Conservation (phyloP, 768 basidiomycete genomes). For the Chalciporus chontae region DNA sequence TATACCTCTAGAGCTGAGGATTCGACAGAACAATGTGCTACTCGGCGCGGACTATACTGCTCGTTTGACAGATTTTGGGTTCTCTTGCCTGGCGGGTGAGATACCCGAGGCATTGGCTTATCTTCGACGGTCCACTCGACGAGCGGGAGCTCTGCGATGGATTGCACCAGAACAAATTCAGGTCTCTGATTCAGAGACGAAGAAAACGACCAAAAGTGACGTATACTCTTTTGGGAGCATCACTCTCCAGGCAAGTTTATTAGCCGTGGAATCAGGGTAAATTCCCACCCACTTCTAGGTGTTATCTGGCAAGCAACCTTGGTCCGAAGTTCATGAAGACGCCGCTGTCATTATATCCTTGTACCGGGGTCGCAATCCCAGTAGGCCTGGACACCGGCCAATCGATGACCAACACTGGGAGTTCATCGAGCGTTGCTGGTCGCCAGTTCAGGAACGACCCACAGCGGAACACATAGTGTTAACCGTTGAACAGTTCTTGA, state of each 20-base stretch:
- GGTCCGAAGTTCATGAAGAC: constrained; percentile 2
- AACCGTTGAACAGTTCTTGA: not conserved
- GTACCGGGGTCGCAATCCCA: not conserved
- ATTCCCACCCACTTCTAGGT: constrained; percentile 16
- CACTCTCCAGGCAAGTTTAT: constrained; percentile 16
- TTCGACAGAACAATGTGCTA: constrained; percentile 16
- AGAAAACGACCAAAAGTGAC: constrained; percentile 8
- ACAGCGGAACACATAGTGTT: not conserved
- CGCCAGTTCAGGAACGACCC: not conserved
- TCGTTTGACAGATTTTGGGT: constrained; percentile 43
- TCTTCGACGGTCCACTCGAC: constrained; percentile 26
- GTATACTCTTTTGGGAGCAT: constrained; percentile 32
- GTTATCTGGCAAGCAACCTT: constrained; percentile 13
- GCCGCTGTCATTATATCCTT: constrained; percentile 5
- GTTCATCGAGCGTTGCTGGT: constrained; percentile 11
- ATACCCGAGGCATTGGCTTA: constrained; percentile 3
- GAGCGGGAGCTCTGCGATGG: constrained; percentile 38
- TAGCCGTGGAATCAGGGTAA: not conserved
- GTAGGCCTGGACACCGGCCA: not conserved
- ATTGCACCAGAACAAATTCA: constrained; percentile 35
- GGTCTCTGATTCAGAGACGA: constrained; percentile 3
- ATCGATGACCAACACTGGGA: constrained; percentile 10
- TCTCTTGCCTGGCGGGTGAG: constrained; percentile 24
- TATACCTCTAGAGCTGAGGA: not conserved
- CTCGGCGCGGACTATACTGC: constrained; percentile 27